A percentile compares a stretch with the other conserved stretches of the same genome.
Evolutionary conservation across 345 rosid genomes (phyloP).

Genomic region (Psidium friedrichsthalianum): DNA sequence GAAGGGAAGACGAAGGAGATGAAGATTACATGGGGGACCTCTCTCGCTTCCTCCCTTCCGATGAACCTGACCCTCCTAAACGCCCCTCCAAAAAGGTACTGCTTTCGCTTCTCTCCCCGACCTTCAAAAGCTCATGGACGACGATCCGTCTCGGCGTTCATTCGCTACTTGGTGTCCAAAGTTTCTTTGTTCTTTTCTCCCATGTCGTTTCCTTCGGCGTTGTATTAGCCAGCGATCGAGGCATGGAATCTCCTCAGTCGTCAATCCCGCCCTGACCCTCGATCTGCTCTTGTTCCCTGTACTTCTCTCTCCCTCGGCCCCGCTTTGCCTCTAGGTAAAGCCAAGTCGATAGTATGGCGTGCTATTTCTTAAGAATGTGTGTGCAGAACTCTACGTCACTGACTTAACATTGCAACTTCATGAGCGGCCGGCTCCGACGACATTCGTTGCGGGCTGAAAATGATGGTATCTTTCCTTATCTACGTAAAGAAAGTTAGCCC

Average conservation of each 20-base stretch:
- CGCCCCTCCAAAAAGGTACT: constrained; percentile 29
- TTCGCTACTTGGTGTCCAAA: background rate
- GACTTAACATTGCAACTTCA: background rate
- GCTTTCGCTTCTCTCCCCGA: background rate
- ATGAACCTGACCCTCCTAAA: constrained; percentile 25
- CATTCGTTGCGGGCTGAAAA: background rate
- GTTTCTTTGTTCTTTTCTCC: background rate
- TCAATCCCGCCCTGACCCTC: background rate
- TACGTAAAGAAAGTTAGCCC: background rate
- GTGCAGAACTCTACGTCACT: background rate
- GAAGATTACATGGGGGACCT: constrained; percentile 91
- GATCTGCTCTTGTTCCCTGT: background rate
- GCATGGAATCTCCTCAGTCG: background rate
- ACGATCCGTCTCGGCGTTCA: background rate
- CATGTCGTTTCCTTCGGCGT: background rate
- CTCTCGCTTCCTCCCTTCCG: constrained; percentile 55
- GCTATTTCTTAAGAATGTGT: background rate
- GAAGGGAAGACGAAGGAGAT: constrained; percentile 9
- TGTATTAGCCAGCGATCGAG: background rate
- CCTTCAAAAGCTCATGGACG: background rate
- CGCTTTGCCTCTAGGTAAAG: background rate
- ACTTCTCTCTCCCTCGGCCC: too few species aligned
- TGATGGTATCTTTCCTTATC: background rate
- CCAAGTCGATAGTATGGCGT: background rate
- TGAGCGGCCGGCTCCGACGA: background rate